phyloP scores from a whole-genome alignment of 768 basidiomycete species.

The Boletales sp. region DNA sequence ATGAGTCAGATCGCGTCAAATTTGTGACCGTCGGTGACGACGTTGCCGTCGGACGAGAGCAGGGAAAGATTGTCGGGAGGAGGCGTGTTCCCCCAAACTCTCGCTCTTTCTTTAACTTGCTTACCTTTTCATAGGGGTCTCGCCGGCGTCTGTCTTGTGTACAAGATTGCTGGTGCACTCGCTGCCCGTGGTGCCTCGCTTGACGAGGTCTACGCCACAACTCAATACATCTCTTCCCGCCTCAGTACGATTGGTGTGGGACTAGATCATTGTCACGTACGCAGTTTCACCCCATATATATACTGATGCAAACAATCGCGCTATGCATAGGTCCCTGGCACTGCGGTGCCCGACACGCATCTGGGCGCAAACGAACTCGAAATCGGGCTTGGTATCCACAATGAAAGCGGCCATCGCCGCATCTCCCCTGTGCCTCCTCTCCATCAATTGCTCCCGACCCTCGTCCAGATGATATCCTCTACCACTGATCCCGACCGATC shows the following conservation, averaged over 20 bases:
- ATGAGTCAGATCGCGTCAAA: conserved; percentile 61
- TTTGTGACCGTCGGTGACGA: conserved; percentile 89
- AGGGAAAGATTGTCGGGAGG: conserved; percentile 83
- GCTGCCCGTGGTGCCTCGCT: conserved; percentile 65
- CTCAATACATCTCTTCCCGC: conserved; percentile 61
- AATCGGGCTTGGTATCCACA: conserved; percentile 90
- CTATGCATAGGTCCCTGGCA: conserved; percentile 68
- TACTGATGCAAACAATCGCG: neutral
- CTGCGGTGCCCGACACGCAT: conserved; percentile 52
- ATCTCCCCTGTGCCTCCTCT: conserved; percentile 71
- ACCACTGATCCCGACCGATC: conserved; percentile 73
- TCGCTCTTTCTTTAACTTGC: neutral
- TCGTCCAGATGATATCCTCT: conserved; percentile 69
- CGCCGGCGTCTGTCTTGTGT: conserved; percentile 78
- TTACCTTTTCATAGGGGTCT: conserved; percentile 54
- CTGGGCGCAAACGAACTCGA: conserved; percentile 68
- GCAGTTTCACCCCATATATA: neutral
- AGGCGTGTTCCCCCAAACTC: conserved; percentile 37
- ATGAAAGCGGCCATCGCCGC: conserved; percentile 73
- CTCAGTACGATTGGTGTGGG: conserved; percentile 84
- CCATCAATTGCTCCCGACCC: conserved; percentile 60
- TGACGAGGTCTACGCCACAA: conserved; percentile 62
- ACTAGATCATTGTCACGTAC: conserved; percentile 84
- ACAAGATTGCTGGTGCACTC: conserved; percentile 87
- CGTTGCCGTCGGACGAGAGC: conserved; percentile 77